A percentile compares a stretch with the other conserved stretches of the same genome.
Evolutionary conservation across 495 filamentous ascomycete genomes (phyloP).

Genomic region (Astrocystis sublimbata): DNA sequence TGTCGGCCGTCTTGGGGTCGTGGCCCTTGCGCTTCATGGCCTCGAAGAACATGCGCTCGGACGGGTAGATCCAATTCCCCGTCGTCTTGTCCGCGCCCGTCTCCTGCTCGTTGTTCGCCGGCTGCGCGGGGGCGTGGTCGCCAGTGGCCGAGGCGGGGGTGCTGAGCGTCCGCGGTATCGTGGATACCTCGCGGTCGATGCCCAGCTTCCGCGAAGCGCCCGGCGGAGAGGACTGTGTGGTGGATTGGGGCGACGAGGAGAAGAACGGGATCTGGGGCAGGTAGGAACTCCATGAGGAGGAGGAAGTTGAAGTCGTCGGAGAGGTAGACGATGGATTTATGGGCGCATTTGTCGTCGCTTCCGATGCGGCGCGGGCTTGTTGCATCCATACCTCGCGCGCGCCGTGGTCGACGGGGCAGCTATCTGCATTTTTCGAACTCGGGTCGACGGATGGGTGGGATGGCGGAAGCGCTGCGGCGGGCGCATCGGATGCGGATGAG

Average conservation of each 20-base stretch:
- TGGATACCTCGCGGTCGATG: constrained; percentile 73
- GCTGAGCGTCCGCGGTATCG: constrained; percentile 69
- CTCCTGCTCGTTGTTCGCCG: constrained; percentile 70
- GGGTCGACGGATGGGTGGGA: constrained; percentile 28
- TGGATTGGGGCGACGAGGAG: constrained; percentile 12
- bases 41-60: constrained; percentile 92
- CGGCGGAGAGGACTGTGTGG: constrained; percentile 38
- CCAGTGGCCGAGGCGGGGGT: constrained; percentile 32
- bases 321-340: constrained; percentile 1
- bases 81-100: constrained; percentile 61
- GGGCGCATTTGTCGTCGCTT: constrained; percentile 11
- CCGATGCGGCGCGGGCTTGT: constrained; percentile 39
- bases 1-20: constrained; percentile 63
- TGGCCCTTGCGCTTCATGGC: constrained; percentile 84
- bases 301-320: constrained; percentile 19
- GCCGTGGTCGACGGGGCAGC: constrained; percentile 85
- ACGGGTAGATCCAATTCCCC: constrained; percentile 97
- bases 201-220: constrained; percentile 37
- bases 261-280: constrained; percentile 41
- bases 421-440: constrained; percentile 31
- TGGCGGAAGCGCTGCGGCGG: constrained; percentile 22
- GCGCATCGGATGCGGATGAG: no score
- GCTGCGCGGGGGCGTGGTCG: constrained; percentile 55
- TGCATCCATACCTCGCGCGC: constrained; percentile 81
- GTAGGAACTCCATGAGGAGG: constrained; percentile 40